Percentiles rank a stretch among this genome's conserved stretches.
These are phyloP conservation scores for Kodamaea fungicola DNA, from an alignment of 1,139 yeast genomes.

Conservation along the genomic window DNA sequence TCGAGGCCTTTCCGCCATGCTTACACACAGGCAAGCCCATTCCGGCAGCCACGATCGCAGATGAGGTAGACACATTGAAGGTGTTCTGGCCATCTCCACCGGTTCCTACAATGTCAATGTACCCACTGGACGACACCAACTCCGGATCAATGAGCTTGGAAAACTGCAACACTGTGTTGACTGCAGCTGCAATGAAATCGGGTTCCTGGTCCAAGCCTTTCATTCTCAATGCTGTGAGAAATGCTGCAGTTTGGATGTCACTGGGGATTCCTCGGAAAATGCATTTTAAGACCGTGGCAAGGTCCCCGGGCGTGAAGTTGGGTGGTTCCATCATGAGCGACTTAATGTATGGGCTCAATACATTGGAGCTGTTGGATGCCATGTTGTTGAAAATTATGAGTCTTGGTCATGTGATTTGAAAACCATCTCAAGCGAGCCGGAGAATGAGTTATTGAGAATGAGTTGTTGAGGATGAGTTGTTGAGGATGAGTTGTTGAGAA, in stretches of 20 bases:
- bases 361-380: slow-evolving; percentile 19
- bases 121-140: slow-evolving; percentile 48
- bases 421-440: too few relatives aligned
- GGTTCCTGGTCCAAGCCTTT: slow-evolving; percentile 81
- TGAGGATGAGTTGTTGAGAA: too few relatives aligned
- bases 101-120: slow-evolving; percentile 91
- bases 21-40: slow-evolving; percentile 78
- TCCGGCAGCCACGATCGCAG: slow-evolving; percentile 94
- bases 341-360: slow-evolving; percentile 61
- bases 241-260: slow-evolving; percentile 74
- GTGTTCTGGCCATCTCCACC: slow-evolving; percentile 99
- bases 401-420: too few relatives aligned
- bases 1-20: slow-evolving; percentile 96
- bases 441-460: too few relatives aligned
- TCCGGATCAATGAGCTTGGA: slow-evolving; percentile 48
- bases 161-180: slow-evolving; percentile 60
- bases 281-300: slow-evolving; percentile 55
- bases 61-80: slow-evolving; percentile 90
- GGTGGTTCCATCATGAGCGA: slow-evolving; percentile 58
- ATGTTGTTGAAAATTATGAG: slow-evolving; percentile 1
- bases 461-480: too few relatives aligned
- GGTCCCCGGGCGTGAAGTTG: slow-evolving; percentile 56
- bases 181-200: slow-evolving; percentile 82
- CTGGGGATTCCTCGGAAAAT: slow-evolving; percentile 59
- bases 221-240: slow-evolving; percentile 70